A percentile compares a stretch with the other conserved stretches of the same genome.
Conservation (phyloP, 257 asterid species). For the Solanum dulcamara region DNA sequence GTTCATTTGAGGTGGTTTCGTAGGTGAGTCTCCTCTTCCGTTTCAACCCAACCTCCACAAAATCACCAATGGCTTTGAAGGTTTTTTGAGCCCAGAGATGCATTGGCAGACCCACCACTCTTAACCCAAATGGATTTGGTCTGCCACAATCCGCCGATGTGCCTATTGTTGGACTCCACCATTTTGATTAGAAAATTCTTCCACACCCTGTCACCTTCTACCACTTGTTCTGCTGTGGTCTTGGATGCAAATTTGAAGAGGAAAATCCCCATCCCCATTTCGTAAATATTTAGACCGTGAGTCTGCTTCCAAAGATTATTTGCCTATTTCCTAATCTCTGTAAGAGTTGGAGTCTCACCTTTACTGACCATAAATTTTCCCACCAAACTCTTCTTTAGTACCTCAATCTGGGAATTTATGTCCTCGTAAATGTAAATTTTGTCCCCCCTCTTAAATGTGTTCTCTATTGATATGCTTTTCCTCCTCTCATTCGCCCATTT, state of each 20-base stretch:
- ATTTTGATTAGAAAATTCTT: not conserved
- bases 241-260: not conserved
- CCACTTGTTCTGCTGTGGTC: not conserved
- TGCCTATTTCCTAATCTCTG: too few relatives aligned
- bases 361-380: too few relatives aligned
- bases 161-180: not conserved
- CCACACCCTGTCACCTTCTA: not conserved
- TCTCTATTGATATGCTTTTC: too few relatives aligned
- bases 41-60: not conserved
- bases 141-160: not conserved
- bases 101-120: not conserved
- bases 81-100: not conserved
- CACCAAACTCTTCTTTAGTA: not conserved
- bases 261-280: not conserved
- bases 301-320: too few relatives aligned
- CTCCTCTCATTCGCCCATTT: too few relatives aligned
- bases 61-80: not conserved
- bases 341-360: too few relatives aligned
- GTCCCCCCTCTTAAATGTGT: too few relatives aligned
- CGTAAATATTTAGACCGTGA: not conserved
- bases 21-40: not conserved
- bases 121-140: not conserved
- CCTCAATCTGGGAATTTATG: not conserved
- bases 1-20: not conserved
- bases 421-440: not conserved